Percentiles rank a stretch among this genome's conserved stretches.
phyloP scores from a whole-genome alignment of 2,329 filamentous ascomycete species.

The Pestalotiopsis sp. region DNA sequence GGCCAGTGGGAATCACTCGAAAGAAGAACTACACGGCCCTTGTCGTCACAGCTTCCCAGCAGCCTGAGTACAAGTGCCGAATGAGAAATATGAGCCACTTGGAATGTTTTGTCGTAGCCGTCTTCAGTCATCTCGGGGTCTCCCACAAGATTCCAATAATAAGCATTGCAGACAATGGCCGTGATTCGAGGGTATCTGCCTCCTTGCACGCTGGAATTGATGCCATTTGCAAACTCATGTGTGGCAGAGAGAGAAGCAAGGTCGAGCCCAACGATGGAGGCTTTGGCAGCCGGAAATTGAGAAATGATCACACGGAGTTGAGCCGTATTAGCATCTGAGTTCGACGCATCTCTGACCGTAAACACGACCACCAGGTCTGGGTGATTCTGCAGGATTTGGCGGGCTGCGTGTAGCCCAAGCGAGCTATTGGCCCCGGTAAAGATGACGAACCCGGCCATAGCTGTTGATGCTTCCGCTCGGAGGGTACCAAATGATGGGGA shows the following conservation, averaged over 20 bases:
- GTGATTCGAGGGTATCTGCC: neutral
- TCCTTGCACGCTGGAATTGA: neutral
- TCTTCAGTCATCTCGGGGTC: neutral
- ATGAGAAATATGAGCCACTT: slow-evolving; percentile 1
- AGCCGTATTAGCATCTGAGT: neutral
- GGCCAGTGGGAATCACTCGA: neutral
- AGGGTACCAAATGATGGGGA: too few relatives aligned
- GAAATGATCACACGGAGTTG: neutral
- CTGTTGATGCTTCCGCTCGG: too few relatives aligned
- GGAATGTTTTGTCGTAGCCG: neutral
- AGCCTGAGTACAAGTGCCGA: neutral
- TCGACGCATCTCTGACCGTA: neutral
- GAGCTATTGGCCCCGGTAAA: neutral
- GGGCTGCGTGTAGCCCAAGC: neutral
- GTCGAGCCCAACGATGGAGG: neutral
- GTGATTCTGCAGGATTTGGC: neutral
- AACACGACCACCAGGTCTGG: neutral
- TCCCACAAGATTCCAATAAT: neutral
- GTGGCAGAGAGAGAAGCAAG: neutral
- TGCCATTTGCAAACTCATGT: neutral
- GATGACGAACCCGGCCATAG: neutral
- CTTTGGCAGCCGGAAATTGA: neutral
- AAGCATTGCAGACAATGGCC: neutral
- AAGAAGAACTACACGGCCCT: neutral
- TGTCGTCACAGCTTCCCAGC: neutral